Evolutionary conservation across 176 grass and related monocot genomes (phyloP).

Genomic region (Musa acuminata): DNA sequence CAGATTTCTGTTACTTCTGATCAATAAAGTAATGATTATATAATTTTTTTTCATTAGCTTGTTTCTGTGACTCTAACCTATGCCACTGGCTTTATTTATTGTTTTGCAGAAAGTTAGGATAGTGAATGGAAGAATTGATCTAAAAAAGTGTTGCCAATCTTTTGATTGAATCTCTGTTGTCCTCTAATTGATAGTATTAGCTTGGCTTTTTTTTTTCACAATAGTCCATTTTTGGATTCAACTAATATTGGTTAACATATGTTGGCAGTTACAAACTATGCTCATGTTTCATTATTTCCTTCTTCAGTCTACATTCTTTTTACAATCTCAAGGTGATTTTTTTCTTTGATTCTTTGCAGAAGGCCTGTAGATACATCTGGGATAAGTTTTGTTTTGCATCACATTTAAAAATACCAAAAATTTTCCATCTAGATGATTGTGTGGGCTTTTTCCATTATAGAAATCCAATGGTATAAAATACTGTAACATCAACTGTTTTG

Average conservation of each 20-base stretch:
- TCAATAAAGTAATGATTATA: neutral
- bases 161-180: neutral
- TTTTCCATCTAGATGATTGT: too few species aligned
- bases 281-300: too few species aligned
- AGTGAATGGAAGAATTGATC: neutral
- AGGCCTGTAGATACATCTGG: too few species aligned
- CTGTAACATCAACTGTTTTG: too few species aligned
- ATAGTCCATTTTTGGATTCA: neutral
- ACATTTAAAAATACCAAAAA: too few species aligned
- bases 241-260: neutral
- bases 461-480: too few species aligned
- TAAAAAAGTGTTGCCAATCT: neutral
- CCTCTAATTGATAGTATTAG: neutral
- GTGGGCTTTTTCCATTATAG: too few species aligned
- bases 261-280: too few species aligned
- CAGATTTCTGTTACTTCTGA: neutral
- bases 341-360: too few species aligned
- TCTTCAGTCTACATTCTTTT: too few species aligned
- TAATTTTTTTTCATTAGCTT: neutral
- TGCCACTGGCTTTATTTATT: neutral
- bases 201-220: neutral
- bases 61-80: neutral
- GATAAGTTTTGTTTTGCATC: too few species aligned
- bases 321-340: too few species aligned
- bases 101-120: neutral